phyloP scores from a whole-genome alignment of 164 flowering plant species.

The grape (Vitis vinifera) region DNA sequence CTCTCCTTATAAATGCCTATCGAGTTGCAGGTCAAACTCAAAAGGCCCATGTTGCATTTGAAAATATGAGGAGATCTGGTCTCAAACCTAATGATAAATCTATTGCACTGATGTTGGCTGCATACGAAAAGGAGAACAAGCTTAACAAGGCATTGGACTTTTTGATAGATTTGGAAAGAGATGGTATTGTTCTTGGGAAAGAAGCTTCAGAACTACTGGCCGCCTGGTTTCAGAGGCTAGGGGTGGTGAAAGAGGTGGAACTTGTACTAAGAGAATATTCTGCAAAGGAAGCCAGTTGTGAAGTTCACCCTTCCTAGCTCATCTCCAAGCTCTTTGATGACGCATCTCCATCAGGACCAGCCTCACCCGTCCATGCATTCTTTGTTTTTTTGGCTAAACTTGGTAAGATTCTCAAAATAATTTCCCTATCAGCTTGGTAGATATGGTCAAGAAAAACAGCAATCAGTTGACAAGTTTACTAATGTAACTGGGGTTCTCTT shows the following conservation, averaged over 20 bases:
- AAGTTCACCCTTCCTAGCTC: constrained; percentile 4
- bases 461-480: too few relatives aligned
- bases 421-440: too few relatives aligned
- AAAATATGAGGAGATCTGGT: constrained; percentile 67
- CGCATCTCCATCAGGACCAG: too few relatives aligned
- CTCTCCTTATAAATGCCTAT: constrained; percentile 86
- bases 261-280: constrained; percentile 61
- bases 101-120: constrained; percentile 60
- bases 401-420: too few relatives aligned
- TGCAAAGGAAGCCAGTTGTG: constrained; percentile 5
- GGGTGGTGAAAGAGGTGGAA: constrained; percentile 74
- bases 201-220: constrained; percentile 67
- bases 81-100: constrained; percentile 76
- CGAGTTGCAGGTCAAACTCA: constrained; percentile 50
- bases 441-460: too few relatives aligned
- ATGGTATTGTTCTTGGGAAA: constrained; percentile 56
- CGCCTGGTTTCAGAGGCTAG: constrained; percentile 69
- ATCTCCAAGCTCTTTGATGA: neutral
- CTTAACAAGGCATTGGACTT: constrained; percentile 61
- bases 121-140: constrained; percentile 66
- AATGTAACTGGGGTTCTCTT: too few relatives aligned
- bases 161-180: constrained; percentile 61
- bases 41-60: constrained; percentile 61
- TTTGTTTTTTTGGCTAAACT: too few relatives aligned
- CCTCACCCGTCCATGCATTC: too few relatives aligned